phyloP scores from a whole-genome alignment of 2,329 filamentous ascomycete species.

The Chalaropsis ovoidea region DNA sequence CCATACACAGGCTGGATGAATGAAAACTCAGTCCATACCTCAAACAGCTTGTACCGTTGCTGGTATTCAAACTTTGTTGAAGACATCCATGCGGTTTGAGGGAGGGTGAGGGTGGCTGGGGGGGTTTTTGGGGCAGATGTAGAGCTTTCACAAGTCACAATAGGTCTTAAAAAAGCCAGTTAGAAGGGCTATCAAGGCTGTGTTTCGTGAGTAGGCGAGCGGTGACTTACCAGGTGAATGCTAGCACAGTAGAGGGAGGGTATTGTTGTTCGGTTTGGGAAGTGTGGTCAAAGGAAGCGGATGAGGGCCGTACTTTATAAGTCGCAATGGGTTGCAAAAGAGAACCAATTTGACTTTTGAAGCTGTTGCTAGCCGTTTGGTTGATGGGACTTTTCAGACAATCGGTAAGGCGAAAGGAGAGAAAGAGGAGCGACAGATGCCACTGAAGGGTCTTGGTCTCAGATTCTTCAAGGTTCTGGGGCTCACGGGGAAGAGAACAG shows the following conservation, averaged over 20 bases:
- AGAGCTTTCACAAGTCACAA: slow-evolving; percentile 19
- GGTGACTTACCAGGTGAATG: neutral
- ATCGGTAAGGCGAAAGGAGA: neutral
- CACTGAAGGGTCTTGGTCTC: slow-evolving; percentile 6
- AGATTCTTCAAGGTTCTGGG: slow-evolving; percentile 10
- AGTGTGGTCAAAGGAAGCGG: neutral
- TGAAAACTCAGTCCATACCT: slow-evolving; percentile 37
- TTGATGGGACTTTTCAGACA: neutral
- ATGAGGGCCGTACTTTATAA: slow-evolving; percentile 7
- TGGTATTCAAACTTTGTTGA: slow-evolving; percentile 44
- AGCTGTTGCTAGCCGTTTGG: neutral
- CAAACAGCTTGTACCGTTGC: slow-evolving; percentile 48
- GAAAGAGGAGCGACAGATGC: slow-evolving; percentile 1
- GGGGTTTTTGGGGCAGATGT: slow-evolving; percentile 26
- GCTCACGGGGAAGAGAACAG: neutral
- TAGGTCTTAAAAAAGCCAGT: neutral
- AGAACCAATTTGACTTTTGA: neutral
- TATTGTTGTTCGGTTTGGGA: neutral
- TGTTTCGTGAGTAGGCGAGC: neutral
- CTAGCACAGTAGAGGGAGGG: neutral
- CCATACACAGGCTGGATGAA: neutral
- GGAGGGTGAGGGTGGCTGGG: slow-evolving; percentile 29
- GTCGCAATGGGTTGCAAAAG: neutral
- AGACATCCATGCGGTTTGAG: slow-evolving; percentile 47
- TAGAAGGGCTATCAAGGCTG: neutral